Evolutionary conservation across 2,329 filamentous ascomycete species (phyloP).

Genomic region (Pyrenochaeta sp.): DNA sequence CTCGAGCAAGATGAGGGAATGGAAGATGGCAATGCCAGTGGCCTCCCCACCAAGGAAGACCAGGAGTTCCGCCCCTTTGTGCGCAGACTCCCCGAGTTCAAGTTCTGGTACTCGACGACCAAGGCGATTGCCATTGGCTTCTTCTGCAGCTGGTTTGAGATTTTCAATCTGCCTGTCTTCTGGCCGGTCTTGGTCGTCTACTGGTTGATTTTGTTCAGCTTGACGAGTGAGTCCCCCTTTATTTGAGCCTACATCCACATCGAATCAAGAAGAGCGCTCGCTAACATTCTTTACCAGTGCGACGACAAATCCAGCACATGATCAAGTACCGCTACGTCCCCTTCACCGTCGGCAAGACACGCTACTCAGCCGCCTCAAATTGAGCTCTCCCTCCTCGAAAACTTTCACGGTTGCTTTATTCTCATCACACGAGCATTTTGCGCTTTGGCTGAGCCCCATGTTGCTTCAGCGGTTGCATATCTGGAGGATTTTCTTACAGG

Average conservation of each 20-base stretch:
- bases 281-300: constrained; percentile 66
- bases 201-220: constrained; percentile 94
- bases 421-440: too few relatives aligned
- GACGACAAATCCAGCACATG: constrained; percentile 99
- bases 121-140: constrained; percentile 85
- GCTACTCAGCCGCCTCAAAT: constrained; percentile 41
- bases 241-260: too few relatives aligned
- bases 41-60: constrained; percentile 91
- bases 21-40: constrained; percentile 82
- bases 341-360: constrained; percentile 84
- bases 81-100: constrained; percentile 94
- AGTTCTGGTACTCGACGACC: constrained; percentile 98
- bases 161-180: constrained; percentile 98
- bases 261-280: too few relatives aligned
- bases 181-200: constrained; percentile 99
- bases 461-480: constrained; percentile 22
- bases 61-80: constrained; percentile 99
- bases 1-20: constrained; percentile 95
- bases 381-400: too few relatives aligned
- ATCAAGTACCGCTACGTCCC: constrained; percentile 99
- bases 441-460: too few relatives aligned
- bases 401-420: too few relatives aligned
- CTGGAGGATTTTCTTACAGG: too few relatives aligned
- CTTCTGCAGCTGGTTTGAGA: constrained; percentile 86
- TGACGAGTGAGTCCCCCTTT: constrained; percentile 90